Base-by-base conservation (phyloP, 192 early-diverging fungal species). In the Rhizophagus prolifer region DNA sequence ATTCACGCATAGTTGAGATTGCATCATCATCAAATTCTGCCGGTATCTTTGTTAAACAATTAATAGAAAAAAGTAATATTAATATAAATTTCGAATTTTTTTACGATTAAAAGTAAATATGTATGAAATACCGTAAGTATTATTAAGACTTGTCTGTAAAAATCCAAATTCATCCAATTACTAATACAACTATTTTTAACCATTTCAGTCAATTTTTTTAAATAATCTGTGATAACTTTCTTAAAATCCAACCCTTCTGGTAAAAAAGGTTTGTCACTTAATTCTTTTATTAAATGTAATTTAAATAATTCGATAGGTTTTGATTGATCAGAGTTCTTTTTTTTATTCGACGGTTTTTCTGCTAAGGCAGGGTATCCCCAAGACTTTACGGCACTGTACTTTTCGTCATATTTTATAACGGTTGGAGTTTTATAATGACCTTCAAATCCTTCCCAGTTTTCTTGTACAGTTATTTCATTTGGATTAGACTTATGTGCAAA, bases 261-360 rank as follows among this genome's bases (percentile, higher is more conserved):
- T 9, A 50, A 38, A 30, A 19, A 50, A 12, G 46, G 21, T 16
- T 30, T 13, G n/a, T 58, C 30, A 31, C 4, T 9, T 19, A n/a
- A 26, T 9, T 58, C 44, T 4, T 44, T 44, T 44, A 13, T 13
- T 9, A 47, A 16, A 72, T 54, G 47, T 2, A 72, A 50, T 72
- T 72, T 72, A 72, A 72, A 58, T 23, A 54, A 58, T 58, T 72
- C 70, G 0, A 54, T 19, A 54, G 47, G 47, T 54, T 13, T 63
- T 26, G 23, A 54, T 54, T 0, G 1, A 4, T 54, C 4, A 54
- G 47, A 44, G 12, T 1, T 12, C 0, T 19, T 54, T 16, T 54
- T 19, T 54, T 54, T 54, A 5, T 54, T 21, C 2, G 47, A 54
- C 21, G 47, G 47, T 54, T 19, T 54, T 19, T 19, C 14, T 0